Conservation (phyloP, 257 asterid species). For the Scutellaria baicalensis region DNA sequence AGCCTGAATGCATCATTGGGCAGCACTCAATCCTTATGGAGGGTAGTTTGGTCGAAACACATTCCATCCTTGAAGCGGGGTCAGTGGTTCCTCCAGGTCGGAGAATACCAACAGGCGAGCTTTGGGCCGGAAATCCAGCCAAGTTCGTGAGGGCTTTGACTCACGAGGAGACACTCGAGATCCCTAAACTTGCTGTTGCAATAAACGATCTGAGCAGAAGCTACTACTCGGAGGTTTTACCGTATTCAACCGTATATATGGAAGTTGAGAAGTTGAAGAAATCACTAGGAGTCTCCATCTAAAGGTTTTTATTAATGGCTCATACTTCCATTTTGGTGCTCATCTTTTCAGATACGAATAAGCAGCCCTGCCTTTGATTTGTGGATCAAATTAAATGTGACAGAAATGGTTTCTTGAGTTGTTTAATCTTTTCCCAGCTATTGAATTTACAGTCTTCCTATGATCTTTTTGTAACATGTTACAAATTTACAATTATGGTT, state of each 20-base stretch:
- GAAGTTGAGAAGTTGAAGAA: conserved; percentile 94
- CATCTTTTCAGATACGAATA: no score
- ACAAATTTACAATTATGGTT: background rate
- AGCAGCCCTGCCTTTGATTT: background rate
- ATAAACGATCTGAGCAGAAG: conserved; percentile 72
- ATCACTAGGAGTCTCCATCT: conserved; percentile 66
- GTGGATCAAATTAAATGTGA: background rate
- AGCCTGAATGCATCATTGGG: conserved; percentile 95
- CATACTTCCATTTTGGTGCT: no score
- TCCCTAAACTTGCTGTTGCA: conserved; percentile 84
- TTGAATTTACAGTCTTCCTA: background rate
- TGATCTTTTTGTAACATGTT: background rate
- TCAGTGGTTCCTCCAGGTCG: conserved; percentile 94
- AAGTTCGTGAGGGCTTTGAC: conserved; percentile 77
- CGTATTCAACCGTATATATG: conserved; percentile 84
- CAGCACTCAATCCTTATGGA: conserved; percentile 94
- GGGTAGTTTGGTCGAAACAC: conserved; percentile 85
- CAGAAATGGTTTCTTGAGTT: background rate
- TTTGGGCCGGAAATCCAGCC: conserved; percentile 98
- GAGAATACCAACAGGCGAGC: conserved; percentile 91
- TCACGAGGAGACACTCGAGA: conserved; percentile 82
- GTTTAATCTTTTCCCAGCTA: no score
- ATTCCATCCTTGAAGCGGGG: conserved; percentile 92
- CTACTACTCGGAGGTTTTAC: conserved; percentile 71
- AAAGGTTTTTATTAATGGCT: background rate